Evolutionary conservation across 345 rosid species (phyloP).

Genomic region (Ceriops tagal): DNA sequence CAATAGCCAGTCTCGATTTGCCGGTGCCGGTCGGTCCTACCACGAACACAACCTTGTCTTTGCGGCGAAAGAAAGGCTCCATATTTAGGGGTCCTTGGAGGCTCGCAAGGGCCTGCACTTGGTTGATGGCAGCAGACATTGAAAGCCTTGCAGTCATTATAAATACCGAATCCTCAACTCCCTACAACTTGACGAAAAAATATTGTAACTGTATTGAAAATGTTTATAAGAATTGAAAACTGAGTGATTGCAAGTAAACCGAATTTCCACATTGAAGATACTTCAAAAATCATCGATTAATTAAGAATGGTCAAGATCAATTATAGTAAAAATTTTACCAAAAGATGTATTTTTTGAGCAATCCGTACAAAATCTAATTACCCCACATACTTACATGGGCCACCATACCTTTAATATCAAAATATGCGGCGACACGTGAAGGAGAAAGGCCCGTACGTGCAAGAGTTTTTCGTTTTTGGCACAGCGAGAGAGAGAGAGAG

Average conservation of each 20-base stretch:
- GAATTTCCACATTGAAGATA: too few species aligned
- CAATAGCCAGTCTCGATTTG: slow-evolving; percentile 37
- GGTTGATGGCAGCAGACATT: slow-evolving; percentile 8
- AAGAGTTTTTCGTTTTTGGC: background rate
- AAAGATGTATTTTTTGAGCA: too few species aligned
- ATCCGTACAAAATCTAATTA: background rate
- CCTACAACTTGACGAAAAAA: background rate
- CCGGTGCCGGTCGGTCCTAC: slow-evolving; percentile 37
- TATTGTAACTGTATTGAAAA: slow-evolving; percentile 5
- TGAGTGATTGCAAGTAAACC: too few species aligned
- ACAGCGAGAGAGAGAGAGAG: background rate
- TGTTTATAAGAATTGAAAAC: too few species aligned
- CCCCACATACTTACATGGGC: background rate
- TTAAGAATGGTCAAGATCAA: too few species aligned
- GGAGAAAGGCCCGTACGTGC: background rate
- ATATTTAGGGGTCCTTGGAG: slow-evolving; percentile 5
- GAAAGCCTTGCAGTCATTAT: background rate
- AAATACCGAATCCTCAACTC: slow-evolving; percentile 23
- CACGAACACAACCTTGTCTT: slow-evolving; percentile 28
- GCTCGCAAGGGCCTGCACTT: slow-evolving; percentile 14
- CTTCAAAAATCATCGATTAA: too few species aligned
- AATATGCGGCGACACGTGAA: slow-evolving; percentile 14
- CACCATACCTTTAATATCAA: slow-evolving; percentile 14
- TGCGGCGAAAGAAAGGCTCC: slow-evolving; percentile 15
- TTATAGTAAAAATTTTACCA: background rate